Conservation (phyloP, 495 filamentous ascomycete genomes). For the Penicillium bialowiezense region DNA sequence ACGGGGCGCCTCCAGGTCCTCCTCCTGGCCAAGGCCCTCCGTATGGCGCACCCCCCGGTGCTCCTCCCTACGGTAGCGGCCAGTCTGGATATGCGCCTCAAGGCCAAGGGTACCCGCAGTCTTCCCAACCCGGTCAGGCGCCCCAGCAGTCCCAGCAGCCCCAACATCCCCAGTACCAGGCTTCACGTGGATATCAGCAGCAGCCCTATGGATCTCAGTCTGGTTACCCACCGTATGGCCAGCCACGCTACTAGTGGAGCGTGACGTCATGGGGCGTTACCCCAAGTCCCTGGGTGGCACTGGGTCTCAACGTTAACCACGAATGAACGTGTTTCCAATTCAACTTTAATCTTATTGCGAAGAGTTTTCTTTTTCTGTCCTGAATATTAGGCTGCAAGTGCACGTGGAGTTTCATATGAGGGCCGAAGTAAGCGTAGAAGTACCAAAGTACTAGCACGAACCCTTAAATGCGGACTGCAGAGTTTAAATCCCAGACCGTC, state of each 20-base stretch:
- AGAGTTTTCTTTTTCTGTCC: too few species aligned
- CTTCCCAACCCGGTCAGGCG: too few species aligned
- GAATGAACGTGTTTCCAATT: not conserved
- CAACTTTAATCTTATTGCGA: not conserved
- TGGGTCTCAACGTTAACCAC: too few species aligned
- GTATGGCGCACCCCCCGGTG: slow-evolving; percentile 1
- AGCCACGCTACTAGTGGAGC: slow-evolving; percentile 28
- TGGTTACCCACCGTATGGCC: slow-evolving; percentile 8
- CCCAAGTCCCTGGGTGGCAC: too few species aligned
- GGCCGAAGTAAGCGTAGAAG: too few species aligned
- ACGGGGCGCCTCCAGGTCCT: not conserved
- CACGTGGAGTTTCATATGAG: too few species aligned
- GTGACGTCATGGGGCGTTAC: slow-evolving; percentile 11
- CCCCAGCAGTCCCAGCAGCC: slow-evolving; percentile 16
- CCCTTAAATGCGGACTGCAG: too few species aligned
- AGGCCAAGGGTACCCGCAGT: slow-evolving; percentile 1
- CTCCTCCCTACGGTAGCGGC: slow-evolving; percentile 11
- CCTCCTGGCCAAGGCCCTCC: slow-evolving; percentile 18
- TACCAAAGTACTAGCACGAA: too few species aligned
- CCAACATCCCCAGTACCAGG: slow-evolving; percentile 12
- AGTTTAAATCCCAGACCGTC: too few species aligned
- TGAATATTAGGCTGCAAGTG: too few species aligned
- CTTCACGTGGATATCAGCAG: slow-evolving; percentile 14
- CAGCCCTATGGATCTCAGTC: slow-evolving; percentile 6
- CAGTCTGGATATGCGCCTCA: slow-evolving; percentile 16